Evolutionary conservation across 495 filamentous ascomycete species (phyloP).

Genomic region (Parmelia sp.): DNA sequence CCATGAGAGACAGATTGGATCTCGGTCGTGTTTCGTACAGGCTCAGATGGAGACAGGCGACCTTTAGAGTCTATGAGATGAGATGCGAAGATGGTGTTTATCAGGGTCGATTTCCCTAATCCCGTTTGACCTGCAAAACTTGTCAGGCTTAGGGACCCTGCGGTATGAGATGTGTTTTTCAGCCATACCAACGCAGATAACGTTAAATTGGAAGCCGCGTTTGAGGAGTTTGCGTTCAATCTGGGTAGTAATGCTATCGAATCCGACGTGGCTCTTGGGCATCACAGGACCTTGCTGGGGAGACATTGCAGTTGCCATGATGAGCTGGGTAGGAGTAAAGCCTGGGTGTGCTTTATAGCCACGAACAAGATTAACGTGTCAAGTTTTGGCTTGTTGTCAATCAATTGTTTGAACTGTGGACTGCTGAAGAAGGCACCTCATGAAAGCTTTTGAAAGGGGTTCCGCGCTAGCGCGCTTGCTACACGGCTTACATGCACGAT

Average conservation of each 20-base stretch:
- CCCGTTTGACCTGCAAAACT: constrained; percentile 79
- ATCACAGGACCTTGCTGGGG: constrained; percentile 55
- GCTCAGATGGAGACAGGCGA: constrained; percentile 82
- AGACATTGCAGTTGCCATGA: constrained; percentile 49
- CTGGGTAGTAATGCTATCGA: constrained; percentile 97
- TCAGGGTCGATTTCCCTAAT: constrained; percentile 95
- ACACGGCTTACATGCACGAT: no score
- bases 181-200: constrained; percentile 94
- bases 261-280: constrained; percentile 95
- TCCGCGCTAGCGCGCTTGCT: constrained; percentile 12
- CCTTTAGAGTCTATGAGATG: constrained; percentile 99
- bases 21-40: constrained; percentile 90
- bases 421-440: constrained; percentile 5
- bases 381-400: neutral
- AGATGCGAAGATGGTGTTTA: constrained; percentile 99
- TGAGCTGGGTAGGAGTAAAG: constrained; percentile 15
- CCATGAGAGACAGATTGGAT: constrained; percentile 95
- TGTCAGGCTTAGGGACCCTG: constrained; percentile 3
- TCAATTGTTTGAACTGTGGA: no score
- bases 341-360: neutral
- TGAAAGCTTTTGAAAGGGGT: constrained; percentile 17
- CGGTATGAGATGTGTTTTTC: neutral
- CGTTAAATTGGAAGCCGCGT: constrained; percentile 99
- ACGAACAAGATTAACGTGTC: neutral
- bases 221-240: constrained; percentile 99